Conservation (phyloP, 495 filamentous ascomycete species). For the Neurospora sp. region DNA sequence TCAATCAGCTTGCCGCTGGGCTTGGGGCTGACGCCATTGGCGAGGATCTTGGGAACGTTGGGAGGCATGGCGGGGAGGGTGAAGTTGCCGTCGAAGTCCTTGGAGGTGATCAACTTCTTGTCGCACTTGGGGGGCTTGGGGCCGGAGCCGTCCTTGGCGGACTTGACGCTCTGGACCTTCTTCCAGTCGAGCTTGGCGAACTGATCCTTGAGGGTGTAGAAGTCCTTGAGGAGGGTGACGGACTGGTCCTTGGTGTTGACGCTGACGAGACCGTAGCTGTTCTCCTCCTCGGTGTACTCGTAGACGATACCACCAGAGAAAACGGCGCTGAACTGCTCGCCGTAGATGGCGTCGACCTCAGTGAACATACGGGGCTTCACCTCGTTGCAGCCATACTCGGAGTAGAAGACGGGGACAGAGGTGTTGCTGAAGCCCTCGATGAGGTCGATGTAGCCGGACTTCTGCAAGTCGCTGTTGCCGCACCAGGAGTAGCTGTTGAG, state of each 20-base stretch:
- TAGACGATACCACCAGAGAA: constrained; percentile 87
- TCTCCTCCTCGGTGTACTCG: constrained; percentile 66
- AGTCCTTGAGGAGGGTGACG: constrained; percentile 59
- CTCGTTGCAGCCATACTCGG: constrained; percentile 90
- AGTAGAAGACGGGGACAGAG: constrained; percentile 87
- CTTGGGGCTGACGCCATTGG: constrained; percentile 38
- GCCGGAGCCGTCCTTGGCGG: constrained; percentile 37
- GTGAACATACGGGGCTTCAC: constrained; percentile 69
- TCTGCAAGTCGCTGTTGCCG: constrained; percentile 60
- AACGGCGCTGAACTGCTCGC: constrained; percentile 62
- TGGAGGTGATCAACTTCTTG: constrained; percentile 48
- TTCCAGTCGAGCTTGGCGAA: constrained; percentile 63
- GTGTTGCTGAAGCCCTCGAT: constrained; percentile 59
- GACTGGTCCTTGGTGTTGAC: constrained; percentile 52
- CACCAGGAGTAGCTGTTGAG: constrained; percentile 97
- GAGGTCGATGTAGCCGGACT: constrained; percentile 62
- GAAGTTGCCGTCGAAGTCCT: constrained; percentile 64
- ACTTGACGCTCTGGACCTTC: constrained; percentile 45
- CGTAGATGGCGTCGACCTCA: constrained; percentile 74
- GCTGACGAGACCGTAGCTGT: constrained; percentile 68
- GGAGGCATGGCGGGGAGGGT: constrained; percentile 50
- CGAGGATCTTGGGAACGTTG: constrained; percentile 39
- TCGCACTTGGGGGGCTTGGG: constrained; percentile 50
- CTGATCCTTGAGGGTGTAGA: constrained; percentile 62
- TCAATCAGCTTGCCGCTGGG: constrained; percentile 32